A percentile compares a stretch with the other conserved stretches of the same genome.
phyloP scores from a whole-genome alignment of 2,329 filamentous ascomycete species.

The Colletotrichum sp. region DNA sequence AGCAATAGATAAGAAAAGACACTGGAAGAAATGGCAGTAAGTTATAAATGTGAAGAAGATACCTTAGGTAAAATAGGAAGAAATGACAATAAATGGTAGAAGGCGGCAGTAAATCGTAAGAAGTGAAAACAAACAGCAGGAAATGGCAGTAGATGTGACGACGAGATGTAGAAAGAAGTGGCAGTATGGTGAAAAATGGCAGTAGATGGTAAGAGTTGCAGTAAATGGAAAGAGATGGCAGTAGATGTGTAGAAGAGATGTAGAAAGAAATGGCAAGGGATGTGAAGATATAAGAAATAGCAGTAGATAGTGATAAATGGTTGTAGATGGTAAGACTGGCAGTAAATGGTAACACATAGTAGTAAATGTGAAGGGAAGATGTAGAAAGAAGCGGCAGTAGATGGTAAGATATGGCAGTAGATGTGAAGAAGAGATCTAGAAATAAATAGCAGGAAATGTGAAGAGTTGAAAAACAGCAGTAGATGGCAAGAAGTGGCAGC shows the following conservation, averaged over 20 bases:
- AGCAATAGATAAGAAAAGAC: not conserved
- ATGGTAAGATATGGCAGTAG: not conserved
- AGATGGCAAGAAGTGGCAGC: not conserved
- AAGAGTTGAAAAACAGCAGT: not conserved
- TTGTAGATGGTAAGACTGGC: no score
- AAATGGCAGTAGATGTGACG: not conserved
- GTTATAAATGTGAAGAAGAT: not conserved
- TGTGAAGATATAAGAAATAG: no score
- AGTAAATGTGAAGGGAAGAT: not conserved
- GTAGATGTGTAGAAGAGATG: not conserved
- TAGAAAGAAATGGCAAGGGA: no score
- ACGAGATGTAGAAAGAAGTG: not conserved
- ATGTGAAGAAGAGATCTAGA: not conserved
- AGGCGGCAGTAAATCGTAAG: no score
- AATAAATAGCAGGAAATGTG: not conserved
- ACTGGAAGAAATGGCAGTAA: not conserved
- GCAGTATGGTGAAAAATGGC: not conserved
- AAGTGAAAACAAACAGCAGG: not conserved
- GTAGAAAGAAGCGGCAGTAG: not conserved
- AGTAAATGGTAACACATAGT: not conserved
- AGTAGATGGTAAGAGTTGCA: not conserved
- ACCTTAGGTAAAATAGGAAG: no score
- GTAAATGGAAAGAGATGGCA: not conserved
- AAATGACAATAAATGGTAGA: no score
- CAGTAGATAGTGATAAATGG: not conserved